Evolutionary conservation across 148 eudicot genomes (phyloP).

Genomic region (Vaccinium vitisidaea): DNA sequence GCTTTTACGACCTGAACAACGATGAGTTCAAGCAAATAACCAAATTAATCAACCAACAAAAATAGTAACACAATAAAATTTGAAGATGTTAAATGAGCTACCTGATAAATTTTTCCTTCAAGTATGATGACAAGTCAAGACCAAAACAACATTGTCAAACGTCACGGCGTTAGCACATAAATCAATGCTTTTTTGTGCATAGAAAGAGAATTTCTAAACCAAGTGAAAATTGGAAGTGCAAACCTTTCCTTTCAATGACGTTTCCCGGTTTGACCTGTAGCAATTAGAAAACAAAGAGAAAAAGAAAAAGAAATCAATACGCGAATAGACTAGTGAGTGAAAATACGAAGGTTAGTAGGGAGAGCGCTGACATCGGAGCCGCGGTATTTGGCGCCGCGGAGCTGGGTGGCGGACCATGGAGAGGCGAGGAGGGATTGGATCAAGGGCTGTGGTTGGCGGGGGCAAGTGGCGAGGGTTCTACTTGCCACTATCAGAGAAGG

Average conservation of each 20-base stretch:
- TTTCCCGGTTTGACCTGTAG: constrained; percentile 75
- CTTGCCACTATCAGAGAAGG: background rate
- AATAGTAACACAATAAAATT: background rate
- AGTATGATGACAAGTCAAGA: constrained; percentile 7
- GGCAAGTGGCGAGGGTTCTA: constrained; percentile 16
- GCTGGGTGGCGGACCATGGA: constrained; percentile 63
- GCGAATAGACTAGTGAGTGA: background rate
- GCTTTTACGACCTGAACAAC: constrained; percentile 69
- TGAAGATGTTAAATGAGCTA: constrained; percentile 11
- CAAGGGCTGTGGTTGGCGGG: background rate
- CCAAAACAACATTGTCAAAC: background rate
- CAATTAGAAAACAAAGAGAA: background rate
- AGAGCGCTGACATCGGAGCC: constrained; percentile 56
- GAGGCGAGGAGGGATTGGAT: constrained; percentile 22
- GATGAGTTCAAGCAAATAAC: background rate
- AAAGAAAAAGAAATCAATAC: background rate
- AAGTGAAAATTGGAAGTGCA: constrained; percentile 13
- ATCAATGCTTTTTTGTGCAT: background rate
- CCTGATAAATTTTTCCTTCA: constrained; percentile 77
- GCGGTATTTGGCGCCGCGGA: constrained; percentile 60
- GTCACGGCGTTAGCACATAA: constrained; percentile 14
- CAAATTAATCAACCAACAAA: background rate
- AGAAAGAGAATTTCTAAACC: background rate
- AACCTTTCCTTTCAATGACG: constrained; percentile 76
- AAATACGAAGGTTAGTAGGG: no score